Evolutionary conservation across 179 eudicot genomes (phyloP).

Genomic region (Beta macrorhiza): DNA sequence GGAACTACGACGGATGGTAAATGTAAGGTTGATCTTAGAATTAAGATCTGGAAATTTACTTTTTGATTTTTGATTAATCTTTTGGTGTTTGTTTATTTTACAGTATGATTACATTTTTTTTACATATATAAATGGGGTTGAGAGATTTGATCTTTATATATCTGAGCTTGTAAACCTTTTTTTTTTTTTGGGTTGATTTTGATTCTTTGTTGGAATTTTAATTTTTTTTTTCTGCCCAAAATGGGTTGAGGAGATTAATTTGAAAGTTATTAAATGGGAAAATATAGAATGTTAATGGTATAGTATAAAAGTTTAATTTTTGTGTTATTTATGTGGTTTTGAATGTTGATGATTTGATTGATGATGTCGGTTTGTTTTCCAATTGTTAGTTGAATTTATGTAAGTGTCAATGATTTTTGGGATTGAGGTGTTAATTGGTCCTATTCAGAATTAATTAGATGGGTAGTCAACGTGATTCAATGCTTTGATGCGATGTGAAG

Average conservation of each 20-base stretch:
- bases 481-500: background rate
- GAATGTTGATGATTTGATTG: background rate
- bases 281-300: background rate
- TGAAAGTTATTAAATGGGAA: background rate
- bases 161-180: conserved; percentile 13
- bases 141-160: conserved; percentile 20
- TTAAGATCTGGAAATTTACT: conserved; percentile 90
- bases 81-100: conserved; percentile 7
- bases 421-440: background rate
- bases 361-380: background rate
- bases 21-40: conserved; percentile 86
- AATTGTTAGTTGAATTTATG: background rate
- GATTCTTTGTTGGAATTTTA: conserved; percentile 3
- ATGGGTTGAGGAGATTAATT: conserved; percentile 20
- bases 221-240: conserved; percentile 24
- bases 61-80: conserved; percentile 29
- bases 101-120: conserved; percentile 15
- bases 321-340: background rate
- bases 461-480: background rate
- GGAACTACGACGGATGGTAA: conserved; percentile 41
- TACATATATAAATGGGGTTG: conserved; percentile 15
- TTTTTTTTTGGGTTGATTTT: background rate
- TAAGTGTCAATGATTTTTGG: background rate
- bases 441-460: background rate
- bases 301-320: background rate